Conservation (phyloP, 2,329 filamentous ascomycete genomes). For the Xylaria sp. region DNA sequence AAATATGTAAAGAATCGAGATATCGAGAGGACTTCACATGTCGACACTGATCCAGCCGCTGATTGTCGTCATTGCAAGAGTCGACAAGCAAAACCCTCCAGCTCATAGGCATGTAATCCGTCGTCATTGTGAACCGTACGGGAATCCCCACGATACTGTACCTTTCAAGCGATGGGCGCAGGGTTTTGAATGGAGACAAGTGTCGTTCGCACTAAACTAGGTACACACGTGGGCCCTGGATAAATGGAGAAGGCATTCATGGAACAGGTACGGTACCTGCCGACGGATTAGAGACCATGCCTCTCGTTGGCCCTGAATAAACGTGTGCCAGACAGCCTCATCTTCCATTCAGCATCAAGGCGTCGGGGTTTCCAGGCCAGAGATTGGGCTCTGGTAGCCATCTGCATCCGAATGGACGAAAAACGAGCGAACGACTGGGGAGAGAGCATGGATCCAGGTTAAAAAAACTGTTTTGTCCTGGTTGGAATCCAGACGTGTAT, state of each 20-base stretch:
- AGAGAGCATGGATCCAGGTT: neutral
- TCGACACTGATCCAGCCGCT: neutral
- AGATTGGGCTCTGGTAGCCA: no score
- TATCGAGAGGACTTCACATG: neutral
- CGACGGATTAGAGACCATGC: neutral
- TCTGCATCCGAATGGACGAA: neutral
- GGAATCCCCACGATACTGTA: neutral
- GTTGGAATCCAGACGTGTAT: neutral
- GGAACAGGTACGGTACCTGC: neutral
- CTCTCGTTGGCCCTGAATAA: neutral
- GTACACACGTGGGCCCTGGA: conserved; percentile 20
- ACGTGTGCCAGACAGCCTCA: neutral
- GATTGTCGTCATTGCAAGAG: no score
- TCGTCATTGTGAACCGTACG: no score
- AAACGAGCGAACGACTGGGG: neutral
- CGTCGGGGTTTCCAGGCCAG: no score
- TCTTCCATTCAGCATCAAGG: no score
- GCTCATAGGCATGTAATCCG: no score
- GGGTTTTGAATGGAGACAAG: conserved; percentile 31
- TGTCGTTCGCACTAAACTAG: conserved; percentile 20
- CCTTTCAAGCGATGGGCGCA: conserved; percentile 2
- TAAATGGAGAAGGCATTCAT: conserved; percentile 21
- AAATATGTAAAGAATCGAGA: neutral
- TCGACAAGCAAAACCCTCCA: no score
- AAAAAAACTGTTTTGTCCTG: no score